Base-by-base conservation (phyloP, 257 asterid genomes). In the Petunia secreta region DNA sequence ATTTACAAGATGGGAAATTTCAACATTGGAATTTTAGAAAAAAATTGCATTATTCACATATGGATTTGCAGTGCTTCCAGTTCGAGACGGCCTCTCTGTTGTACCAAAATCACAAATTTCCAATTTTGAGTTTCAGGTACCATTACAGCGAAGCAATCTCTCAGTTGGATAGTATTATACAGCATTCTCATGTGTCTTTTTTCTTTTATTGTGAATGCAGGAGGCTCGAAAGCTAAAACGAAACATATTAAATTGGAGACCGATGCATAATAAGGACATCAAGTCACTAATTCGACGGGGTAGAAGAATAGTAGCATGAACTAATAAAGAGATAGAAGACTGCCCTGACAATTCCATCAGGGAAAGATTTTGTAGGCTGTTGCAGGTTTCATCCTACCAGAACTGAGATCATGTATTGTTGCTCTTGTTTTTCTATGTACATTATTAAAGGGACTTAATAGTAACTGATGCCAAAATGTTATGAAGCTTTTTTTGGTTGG, bases 91-190 rank as follows among this genome's bases (percentile, higher is more conserved):
- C 63, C 86, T 78, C 46, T 55, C 89, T 36, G 41, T 71, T 46
- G 54, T 80, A 75, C 89, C 93, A 39, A 88, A 81, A 80, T 53
- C 86, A 50, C 87, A 80, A 86, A 73, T 74, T 41, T 79, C 86
- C 34, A 82, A 13, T 77, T 91, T 91, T 75, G 88, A 87, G 59
- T 91, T 92, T 80, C 86, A 89, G 93, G 96, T 92, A 63, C 73
- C 46, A 9, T 43, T 34, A 53, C 3, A 10, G 57, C 50, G 34
- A 16, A 15, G 4, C 2, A 13, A 40, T 10, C 5, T 59, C 2
- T 58, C 14, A 46, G 78, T 48, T 16, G 14, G 15, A 55, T 40
- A 1, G 58, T 60, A 6, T 67, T 16, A 25, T 11, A 40, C 37
- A 52, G 0, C 57, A n/a, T 3, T 39, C 11, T 43, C 64, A 37